These are phyloP conservation scores for Trichocomaceae sp. DNA, from an alignment of 2,329 filamentous ascomycete genomes.

Conservation along the genomic window DNA sequence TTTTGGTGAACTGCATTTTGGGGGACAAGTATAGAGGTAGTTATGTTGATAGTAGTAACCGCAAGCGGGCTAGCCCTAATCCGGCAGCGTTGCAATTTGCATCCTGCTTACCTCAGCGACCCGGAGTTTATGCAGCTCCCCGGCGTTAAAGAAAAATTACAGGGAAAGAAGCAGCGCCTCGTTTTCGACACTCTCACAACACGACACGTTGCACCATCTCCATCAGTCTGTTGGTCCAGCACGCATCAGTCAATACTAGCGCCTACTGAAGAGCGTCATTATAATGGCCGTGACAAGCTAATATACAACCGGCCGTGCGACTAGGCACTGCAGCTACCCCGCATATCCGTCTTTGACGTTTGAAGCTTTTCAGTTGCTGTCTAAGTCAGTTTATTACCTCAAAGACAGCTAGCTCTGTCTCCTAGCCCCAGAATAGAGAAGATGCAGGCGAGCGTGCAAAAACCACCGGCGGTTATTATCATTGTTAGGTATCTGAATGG, in stretches of 20 bases:
- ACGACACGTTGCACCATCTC: not conserved
- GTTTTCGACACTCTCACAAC: not conserved
- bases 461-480: slow-evolving; percentile 37
- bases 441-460: slow-evolving; percentile 23
- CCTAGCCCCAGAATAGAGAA: not conserved
- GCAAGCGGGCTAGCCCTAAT: no score
- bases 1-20: no score
- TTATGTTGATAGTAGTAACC: no score
- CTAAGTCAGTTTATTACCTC: not conserved
- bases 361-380: no score
- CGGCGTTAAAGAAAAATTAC: not conserved
- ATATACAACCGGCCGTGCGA: slow-evolving; percentile 1
- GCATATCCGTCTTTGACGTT: not conserved
- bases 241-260: not conserved
- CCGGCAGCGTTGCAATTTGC: not conserved
- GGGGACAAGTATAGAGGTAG: no score
- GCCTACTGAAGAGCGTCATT: not conserved
- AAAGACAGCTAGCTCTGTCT: not conserved
- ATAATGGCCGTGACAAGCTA: slow-evolving; percentile 4
- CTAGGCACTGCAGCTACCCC: slow-evolving; percentile 8
- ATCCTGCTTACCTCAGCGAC: not conserved
- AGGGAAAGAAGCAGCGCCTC: not conserved
- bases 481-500: slow-evolving; percentile 33
- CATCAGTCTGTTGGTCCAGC: not conserved
- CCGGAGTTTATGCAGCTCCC: not conserved